phyloP scores from a whole-genome alignment of 129 eudicot species.

The Flaveria robusta region DNA sequence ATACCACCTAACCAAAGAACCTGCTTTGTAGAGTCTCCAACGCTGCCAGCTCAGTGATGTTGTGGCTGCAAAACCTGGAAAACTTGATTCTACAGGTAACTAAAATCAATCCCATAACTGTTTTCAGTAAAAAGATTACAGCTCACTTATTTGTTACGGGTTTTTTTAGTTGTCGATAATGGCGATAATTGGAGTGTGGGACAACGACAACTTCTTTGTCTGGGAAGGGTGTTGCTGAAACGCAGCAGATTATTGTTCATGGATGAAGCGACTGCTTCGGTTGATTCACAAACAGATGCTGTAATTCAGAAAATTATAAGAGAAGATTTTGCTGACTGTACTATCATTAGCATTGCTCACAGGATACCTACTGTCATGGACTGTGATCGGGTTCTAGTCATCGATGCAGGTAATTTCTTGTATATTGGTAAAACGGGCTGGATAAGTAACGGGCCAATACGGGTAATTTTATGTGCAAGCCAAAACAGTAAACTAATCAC shows the following conservation, averaged over 20 bases:
- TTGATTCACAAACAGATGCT: constrained; percentile 62
- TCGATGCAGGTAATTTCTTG: constrained; percentile 42
- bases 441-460: background rate
- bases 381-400: constrained; percentile 84
- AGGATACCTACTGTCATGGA: constrained; percentile 99
- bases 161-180: constrained; percentile 35
- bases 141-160: background rate
- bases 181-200: constrained; percentile 48
- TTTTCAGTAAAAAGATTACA: background rate
- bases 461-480: background rate
- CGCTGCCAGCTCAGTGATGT: constrained; percentile 56
- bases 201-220: constrained; percentile 83
- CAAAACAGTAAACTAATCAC: constrained; percentile 2
- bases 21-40: constrained; percentile 61
- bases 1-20: constrained; percentile 15
- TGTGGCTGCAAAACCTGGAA: constrained; percentile 44
- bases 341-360: constrained; percentile 97
- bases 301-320: constrained; percentile 88
- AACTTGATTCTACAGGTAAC: constrained; percentile 40
- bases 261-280: constrained; percentile 50
- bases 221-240: constrained; percentile 42
- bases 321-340: constrained; percentile 76
- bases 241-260: constrained; percentile 41
- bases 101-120: background rate
- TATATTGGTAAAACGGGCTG: background rate